Percentiles rank a stretch among this genome's conserved stretches.
Evolutionary conservation across 352 stramenopile genomes (phyloP).

Genomic region (Phytophthora citricola): DNA sequence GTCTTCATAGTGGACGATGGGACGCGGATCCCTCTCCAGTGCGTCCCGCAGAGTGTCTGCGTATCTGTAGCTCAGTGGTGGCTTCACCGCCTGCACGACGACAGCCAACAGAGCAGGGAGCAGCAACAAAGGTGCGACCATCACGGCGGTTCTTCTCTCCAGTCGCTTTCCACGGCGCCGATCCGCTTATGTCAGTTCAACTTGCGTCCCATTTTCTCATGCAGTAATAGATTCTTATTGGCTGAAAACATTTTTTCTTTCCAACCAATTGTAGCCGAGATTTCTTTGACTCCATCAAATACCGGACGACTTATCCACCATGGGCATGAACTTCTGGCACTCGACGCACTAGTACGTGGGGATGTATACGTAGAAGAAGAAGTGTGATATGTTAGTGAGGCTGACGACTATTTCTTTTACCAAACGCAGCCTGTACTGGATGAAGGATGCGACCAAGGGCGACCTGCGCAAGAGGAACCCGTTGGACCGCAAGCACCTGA

Average conservation of each 20-base stretch:
- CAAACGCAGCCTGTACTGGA: conserved; percentile 80
- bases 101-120: conserved; percentile 12
- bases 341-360: conserved; percentile 88
- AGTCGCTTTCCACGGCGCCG: conserved; percentile 1
- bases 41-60: conserved; percentile 25
- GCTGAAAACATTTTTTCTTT: conserved; percentile 9
- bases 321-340: conserved; percentile 92
- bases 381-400: not conserved
- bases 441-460: conserved; percentile 83
- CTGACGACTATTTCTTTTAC: not conserved
- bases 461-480: conserved; percentile 84
- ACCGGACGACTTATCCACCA: conserved; percentile 19
- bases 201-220: conserved; percentile 22
- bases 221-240: conserved; percentile 2
- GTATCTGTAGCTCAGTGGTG: conserved; percentile 26
- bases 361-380: not conserved
- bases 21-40: conserved; percentile 9
- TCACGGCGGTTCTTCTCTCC: conserved; percentile 11
- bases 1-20: conserved; percentile 22
- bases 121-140: conserved; percentile 27
- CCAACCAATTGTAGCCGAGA: conserved; percentile 10
- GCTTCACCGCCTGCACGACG: conserved; percentile 23
- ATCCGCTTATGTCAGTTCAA: conserved; percentile 32
- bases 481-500: conserved; percentile 76
- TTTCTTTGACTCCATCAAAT: not conserved